phyloP scores from a whole-genome alignment of 441 rosid genomes.

The Eruca vesicaria region DNA sequence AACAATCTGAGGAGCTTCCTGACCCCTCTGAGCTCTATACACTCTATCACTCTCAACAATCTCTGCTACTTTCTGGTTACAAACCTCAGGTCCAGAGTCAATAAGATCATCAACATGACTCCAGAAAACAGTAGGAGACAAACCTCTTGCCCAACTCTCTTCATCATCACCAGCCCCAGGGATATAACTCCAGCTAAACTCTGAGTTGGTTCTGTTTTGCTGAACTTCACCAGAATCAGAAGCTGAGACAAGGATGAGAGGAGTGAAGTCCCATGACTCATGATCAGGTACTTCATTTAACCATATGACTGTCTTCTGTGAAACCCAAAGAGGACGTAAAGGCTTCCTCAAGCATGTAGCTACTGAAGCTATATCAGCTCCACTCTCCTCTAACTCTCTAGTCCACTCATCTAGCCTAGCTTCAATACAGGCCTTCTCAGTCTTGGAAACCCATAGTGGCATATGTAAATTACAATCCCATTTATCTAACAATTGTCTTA shows the following conservation, averaged over 20 bases:
- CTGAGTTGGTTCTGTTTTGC: constrained; percentile 47
- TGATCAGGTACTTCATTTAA: constrained; percentile 89
- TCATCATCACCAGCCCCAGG: constrained; percentile 99
- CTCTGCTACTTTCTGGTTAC: constrained; percentile 87
- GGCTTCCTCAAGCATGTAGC: constrained; percentile 70
- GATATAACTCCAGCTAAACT: constrained; percentile 92
- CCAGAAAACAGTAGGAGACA: constrained; percentile 82
- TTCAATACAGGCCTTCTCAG: constrained; percentile 74
- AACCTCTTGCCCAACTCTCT: constrained; percentile 97
- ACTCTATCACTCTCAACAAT: constrained; percentile 86
- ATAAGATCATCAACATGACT: constrained; percentile 69
- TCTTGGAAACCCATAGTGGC: constrained; percentile 83
- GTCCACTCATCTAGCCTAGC: constrained; percentile 72
- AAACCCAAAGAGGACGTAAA: constrained; percentile 81
- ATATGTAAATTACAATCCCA: constrained; percentile 93
- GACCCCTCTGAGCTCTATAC: constrained; percentile 73
- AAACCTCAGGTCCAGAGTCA: constrained; percentile 60
- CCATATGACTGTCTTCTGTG: constrained; percentile 89
- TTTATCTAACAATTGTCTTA: constrained; percentile 19
- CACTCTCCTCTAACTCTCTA: constrained; percentile 63
- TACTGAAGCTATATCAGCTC: constrained; percentile 77
- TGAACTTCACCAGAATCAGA: constrained; percentile 56
- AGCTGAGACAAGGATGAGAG: constrained; percentile 81
- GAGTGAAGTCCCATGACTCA: constrained; percentile 89
- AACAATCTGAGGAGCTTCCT: constrained; percentile 62